These are phyloP conservation scores for Chytriomyces confervae DNA, from an alignment of 192 early-diverging fungal species.

Conservation along the genomic window DNA sequence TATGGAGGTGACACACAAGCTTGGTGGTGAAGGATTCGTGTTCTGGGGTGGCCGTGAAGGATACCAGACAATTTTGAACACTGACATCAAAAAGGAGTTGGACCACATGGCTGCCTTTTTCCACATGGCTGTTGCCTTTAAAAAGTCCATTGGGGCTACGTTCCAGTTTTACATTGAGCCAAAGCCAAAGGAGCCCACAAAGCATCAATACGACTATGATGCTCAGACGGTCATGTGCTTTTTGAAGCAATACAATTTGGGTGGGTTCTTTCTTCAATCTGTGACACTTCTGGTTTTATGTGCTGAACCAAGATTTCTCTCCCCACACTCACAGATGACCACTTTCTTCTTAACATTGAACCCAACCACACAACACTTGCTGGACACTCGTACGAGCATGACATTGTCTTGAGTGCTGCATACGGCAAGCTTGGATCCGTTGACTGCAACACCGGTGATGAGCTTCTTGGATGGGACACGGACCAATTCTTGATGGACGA, in stretches of 20 bases:
- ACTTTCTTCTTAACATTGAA: constrained; percentile 49
- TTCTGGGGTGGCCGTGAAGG: constrained; percentile 53
- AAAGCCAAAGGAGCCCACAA: constrained; percentile 47
- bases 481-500: constrained; percentile 51
- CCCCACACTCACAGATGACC: constrained; percentile 26
- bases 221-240: constrained; percentile 47
- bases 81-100: constrained; percentile 39
- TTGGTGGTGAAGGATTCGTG: constrained; percentile 45
- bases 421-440: constrained; percentile 41
- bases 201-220: constrained; percentile 51
- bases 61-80: constrained; percentile 42
- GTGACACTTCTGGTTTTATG: background rate
- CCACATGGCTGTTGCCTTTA: constrained; percentile 46
- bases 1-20: constrained; percentile 44
- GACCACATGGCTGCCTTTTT: constrained; percentile 49
- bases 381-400: constrained; percentile 48
- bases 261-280: background rate
- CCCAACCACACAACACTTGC: constrained; percentile 51
- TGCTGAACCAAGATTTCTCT: background rate
- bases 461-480: constrained; percentile 48
- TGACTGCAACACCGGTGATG: constrained; percentile 47
- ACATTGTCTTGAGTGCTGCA: constrained; percentile 36
- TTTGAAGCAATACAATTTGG: constrained; percentile 33
- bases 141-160: constrained; percentile 35
- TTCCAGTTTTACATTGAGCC: constrained; percentile 45